Percentiles rank a stretch among this genome's conserved stretches.
These are phyloP conservation scores for Xylaria scruposa DNA, from an alignment of 495 filamentous ascomycete genomes.

Conservation along the genomic window DNA sequence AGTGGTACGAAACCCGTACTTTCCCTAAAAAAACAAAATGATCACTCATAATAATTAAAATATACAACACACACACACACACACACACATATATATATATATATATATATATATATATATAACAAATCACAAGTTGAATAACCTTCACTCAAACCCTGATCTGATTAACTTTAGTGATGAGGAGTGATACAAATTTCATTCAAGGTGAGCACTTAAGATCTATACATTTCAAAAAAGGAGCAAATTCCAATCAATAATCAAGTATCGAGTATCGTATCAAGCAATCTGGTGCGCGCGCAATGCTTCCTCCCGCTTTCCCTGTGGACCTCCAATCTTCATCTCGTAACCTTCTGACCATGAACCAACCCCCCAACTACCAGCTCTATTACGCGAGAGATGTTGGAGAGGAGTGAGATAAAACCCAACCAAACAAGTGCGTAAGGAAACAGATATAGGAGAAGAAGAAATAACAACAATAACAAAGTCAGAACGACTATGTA, in stretches of 20 bases:
- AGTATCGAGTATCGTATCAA: constrained; percentile 27
- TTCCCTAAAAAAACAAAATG: neutral
- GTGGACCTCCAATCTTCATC: constrained; percentile 33
- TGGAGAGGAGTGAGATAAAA: neutral
- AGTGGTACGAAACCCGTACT: neutral
- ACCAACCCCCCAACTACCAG: constrained; percentile 26
- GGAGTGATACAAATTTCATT: constrained; percentile 40
- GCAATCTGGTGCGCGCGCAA: constrained; percentile 40
- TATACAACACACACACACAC: too few relatives aligned
- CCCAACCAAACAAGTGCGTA: constrained; percentile 6
- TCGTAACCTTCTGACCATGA: neutral
- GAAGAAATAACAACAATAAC: constrained; percentile 18
- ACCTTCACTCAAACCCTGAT: neutral
- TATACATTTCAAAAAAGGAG: constrained; percentile 38
- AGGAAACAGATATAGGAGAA: constrained; percentile 4
- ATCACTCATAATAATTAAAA: neutral
- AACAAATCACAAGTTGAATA: neutral
- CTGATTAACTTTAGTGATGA: constrained; percentile 6
- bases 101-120: too few relatives aligned
- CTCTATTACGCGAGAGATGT: constrained; percentile 33
- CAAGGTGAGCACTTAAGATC: constrained; percentile 32
- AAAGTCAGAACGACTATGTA: constrained; percentile 23
- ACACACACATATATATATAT: too few relatives aligned
- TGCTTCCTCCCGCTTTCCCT: constrained; percentile 32
- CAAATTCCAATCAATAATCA: constrained; percentile 30